phyloP scores from a whole-genome alignment of 2,329 filamentous ascomycete species.

The Calonectria honghensis region DNA sequence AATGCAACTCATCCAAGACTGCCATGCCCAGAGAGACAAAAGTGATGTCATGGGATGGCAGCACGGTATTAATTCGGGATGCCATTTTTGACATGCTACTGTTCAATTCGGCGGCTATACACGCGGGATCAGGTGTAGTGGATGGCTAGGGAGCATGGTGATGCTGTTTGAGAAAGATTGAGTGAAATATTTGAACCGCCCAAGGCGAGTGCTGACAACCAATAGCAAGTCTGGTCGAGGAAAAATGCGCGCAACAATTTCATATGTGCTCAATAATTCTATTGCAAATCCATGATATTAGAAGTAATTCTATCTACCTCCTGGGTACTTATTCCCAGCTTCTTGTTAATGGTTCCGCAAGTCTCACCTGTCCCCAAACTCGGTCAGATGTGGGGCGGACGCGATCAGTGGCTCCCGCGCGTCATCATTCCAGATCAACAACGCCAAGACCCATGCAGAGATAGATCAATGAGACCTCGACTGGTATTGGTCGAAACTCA shows the following conservation, averaged over 20 bases:
- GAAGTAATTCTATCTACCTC: background rate
- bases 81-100: background rate
- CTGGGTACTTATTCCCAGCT: background rate
- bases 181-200: background rate
- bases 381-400: background rate
- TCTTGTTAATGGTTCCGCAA: no score
- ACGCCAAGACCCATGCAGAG: background rate
- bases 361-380: no score
- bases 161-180: background rate
- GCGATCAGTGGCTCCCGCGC: background rate
- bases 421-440: background rate
- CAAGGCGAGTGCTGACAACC: background rate
- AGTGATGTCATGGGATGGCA: background rate
- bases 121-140: background rate
- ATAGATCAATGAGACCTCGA: background rate
- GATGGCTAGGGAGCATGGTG: background rate
- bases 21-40: background rate
- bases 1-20: background rate
- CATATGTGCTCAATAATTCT: background rate
- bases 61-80: background rate
- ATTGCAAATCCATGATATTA: background rate
- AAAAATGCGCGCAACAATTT: background rate
- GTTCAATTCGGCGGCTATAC: background rate
- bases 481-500: background rate
- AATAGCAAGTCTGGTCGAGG: background rate